A percentile compares a stretch with the other conserved stretches of the same genome.
These are phyloP conservation scores for Elongisporangium senticosum DNA, from an alignment of 352 stramenopile species.

Conservation along the genomic window DNA sequence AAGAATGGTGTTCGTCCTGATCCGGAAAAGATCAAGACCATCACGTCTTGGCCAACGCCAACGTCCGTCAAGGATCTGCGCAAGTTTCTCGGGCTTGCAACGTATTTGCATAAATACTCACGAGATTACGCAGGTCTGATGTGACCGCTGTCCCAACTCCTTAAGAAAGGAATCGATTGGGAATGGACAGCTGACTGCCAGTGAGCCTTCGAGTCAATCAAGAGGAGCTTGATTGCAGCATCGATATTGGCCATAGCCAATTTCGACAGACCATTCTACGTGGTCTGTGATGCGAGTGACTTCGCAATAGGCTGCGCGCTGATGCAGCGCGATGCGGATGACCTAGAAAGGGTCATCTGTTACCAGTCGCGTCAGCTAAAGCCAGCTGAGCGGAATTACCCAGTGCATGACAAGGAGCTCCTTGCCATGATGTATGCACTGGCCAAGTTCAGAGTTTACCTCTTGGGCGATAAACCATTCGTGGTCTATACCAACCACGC, in stretches of 20 bases:
- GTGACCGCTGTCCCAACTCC: constrained; percentile 6
- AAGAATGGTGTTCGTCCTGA: constrained; percentile 3
- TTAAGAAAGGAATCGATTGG: constrained; percentile 13
- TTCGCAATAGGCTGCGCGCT: constrained; percentile 17
- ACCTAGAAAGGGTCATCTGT: constrained; percentile 11
- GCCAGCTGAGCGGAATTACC: constrained; percentile 11
- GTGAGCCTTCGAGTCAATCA: constrained; percentile 12
- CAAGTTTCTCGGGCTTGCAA: constrained; percentile 8
- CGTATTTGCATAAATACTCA: constrained; percentile 10
- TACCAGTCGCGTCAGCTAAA: constrained; percentile 11
- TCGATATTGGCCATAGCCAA: constrained; percentile 10
- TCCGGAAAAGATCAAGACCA: constrained; percentile 7
- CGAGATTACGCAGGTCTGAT: constrained; percentile 6
- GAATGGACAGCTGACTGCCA: constrained; percentile 1
- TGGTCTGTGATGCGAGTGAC: constrained; percentile 19
- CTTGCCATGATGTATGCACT: constrained; percentile 21
- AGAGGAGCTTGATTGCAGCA: constrained; percentile 1
- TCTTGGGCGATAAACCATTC: constrained; percentile 15
- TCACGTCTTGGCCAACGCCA: background rate
- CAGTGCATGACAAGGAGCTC: constrained; percentile 15
- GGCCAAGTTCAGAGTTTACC: constrained; percentile 21
- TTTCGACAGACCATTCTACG: constrained; percentile 7
- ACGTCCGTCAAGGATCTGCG: constrained; percentile 3
- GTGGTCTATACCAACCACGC: constrained; percentile 18
- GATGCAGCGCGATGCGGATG: constrained; percentile 12